Percentiles rank a stretch among this genome's conserved stretches.
These are phyloP conservation scores for Ulmus americana DNA, from an alignment of 331 rosid species.

Conservation along the genomic window DNA sequence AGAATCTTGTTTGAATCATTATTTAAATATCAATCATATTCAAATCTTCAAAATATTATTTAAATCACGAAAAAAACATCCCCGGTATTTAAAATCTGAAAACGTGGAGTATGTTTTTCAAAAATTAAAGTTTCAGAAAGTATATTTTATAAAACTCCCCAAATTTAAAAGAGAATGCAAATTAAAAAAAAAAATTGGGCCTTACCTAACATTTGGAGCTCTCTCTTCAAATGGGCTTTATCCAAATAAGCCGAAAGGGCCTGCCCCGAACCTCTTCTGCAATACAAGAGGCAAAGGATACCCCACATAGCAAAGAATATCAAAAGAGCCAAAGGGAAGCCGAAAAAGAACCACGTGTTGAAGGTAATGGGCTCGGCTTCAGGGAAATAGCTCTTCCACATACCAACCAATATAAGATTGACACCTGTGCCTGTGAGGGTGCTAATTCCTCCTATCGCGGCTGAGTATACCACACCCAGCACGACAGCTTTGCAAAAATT, in stretches of 20 bases:
- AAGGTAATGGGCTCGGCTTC: constrained; percentile 59
- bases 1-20: too few species aligned
- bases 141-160: too few species aligned
- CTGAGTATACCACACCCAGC: constrained; percentile 50
- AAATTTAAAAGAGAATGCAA: background rate
- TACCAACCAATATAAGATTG: constrained; percentile 68
- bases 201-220: constrained; percentile 67
- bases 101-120: too few species aligned
- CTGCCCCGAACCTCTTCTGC: constrained; percentile 38
- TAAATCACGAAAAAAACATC: too few species aligned
- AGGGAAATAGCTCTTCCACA: constrained; percentile 73
- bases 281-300: constrained; percentile 52
- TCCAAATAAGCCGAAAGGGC: constrained; percentile 56
- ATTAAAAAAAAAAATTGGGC: background rate
- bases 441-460: constrained; percentile 69
- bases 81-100: too few species aligned
- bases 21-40: too few species aligned
- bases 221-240: constrained; percentile 57
- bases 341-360: constrained; percentile 63
- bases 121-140: too few species aligned
- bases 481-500: constrained; percentile 80
- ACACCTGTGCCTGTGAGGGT: constrained; percentile 92
- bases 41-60: too few species aligned
- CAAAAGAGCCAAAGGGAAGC: constrained; percentile 55
- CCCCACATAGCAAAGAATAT: constrained; percentile 49